Percentiles rank a stretch among this genome's conserved stretches.
Conservation (phyloP, 345 rosid genomes). For the Rhizophora apiculata region DNA sequence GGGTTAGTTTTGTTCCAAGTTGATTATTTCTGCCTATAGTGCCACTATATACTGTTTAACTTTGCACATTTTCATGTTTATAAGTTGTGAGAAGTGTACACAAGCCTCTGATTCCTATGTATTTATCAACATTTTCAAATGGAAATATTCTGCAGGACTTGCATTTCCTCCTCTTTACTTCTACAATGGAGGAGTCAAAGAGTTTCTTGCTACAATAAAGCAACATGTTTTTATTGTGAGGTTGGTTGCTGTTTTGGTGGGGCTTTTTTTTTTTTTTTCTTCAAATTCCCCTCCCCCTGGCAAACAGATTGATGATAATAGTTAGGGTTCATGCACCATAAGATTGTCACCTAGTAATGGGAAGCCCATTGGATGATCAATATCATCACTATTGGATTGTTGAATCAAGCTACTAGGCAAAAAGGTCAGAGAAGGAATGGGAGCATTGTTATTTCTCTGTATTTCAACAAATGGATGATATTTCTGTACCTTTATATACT, state of each 20-base stretch:
- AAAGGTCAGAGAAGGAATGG: too few relatives aligned
- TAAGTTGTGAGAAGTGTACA: background rate
- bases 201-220: slow-evolving; percentile 81
- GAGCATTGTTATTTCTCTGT: background rate
- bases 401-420: too few relatives aligned
- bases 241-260: slow-evolving; percentile 35
- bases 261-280: background rate
- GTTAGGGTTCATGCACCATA: too few relatives aligned
- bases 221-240: slow-evolving; percentile 86
- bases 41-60: background rate
- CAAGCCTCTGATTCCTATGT: background rate
- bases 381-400: too few relatives aligned
- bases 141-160: slow-evolving; percentile 57
- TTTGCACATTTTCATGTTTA: background rate
- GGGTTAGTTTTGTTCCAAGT: background rate
- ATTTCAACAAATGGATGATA: background rate
- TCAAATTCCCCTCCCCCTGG: background rate
- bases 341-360: too few relatives aligned
- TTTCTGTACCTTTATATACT: background rate
- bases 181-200: slow-evolving; percentile 92
- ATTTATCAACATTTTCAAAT: slow-evolving; percentile 4
- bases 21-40: background rate
- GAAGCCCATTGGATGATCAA: too few relatives aligned
- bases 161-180: slow-evolving; percentile 95
- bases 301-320: too few relatives aligned